Evolutionary conservation across 2,329 filamentous ascomycete genomes (phyloP), one percentile per base, ranked within the genome.

Genomic region (Exophiala sp.): DNA sequence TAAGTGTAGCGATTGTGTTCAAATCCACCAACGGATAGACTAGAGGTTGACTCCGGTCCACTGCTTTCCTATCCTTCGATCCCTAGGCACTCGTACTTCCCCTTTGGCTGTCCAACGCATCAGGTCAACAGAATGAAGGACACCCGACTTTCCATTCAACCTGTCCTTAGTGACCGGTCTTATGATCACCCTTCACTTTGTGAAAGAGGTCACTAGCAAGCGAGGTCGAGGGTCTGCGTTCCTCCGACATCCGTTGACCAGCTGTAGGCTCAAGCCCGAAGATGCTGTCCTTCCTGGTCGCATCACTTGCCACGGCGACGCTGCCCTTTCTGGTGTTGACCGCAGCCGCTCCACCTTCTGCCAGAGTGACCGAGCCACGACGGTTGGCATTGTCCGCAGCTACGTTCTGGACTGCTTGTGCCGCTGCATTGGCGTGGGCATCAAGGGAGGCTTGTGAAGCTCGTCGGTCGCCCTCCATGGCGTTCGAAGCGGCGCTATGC

Each of bases 281-380:
- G 11, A 63, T 51, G 34, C 62, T 63, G 34, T 63, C 62, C 45
- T 60, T 62, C 20, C 62, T 41, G 33, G 59, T 60, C 16, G 55
- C 55, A 40, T 63, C 60, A 53, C 58, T 61, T 34, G 58, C 60
- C 14, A 63, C 62, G n/a, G 60, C 58, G 21, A 63, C 62, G 32
- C 60, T 62, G 33, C 62, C 62, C 50, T 62, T 63, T 8, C 62
- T 32, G 5, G 49, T 14, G 47, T 62, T 63, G 8, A 52, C 58
- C 2, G 56, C 57, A 1, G 62, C 62, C 7, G 61, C 55, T 10
- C 59, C 61, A 24, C 59, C 61, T 11, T 39, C 54, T 2, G 61
- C 61, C 11, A 33, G 41, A 7, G 50, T 49, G 33, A 60, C 52
- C 14, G 40, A 49, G 11, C 49, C 54, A 29, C 56, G 59, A 8